Evolutionary conservation across 2,329 filamentous ascomycete genomes (phyloP), one percentile per base, ranked within the genome.

Genomic region (Juglanconis sp.): DNA sequence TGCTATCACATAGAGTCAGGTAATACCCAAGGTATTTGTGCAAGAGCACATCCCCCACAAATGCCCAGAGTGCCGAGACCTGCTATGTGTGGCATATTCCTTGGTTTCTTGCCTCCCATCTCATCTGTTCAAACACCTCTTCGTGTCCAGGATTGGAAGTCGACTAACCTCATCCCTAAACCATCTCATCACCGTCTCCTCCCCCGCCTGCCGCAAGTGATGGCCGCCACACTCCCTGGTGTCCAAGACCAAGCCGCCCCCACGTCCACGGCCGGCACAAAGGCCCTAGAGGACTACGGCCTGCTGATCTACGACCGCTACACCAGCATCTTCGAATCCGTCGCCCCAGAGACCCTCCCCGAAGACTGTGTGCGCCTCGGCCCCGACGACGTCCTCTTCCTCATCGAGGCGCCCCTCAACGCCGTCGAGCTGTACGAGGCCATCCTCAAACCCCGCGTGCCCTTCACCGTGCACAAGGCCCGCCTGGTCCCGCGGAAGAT

Each of bases 231-330:
- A 13, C 10, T 32, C 31, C 31, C 6, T 9, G 4, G 5, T 9
- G 35, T 32, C 4, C 38, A 47, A 35, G 31, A 6, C 11, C 49
- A 17, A 31, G 32, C 56, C 30, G 40, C 56, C 56, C 47, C 56
- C 8, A 24, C 40, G 56, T 48, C 56, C 32, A 53, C 35, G 4
- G 8, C 48, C 7, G 34, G 48, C 31, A n/a, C 56, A 4, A 53
- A 58, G 56, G 36, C 38, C 9, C 13, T 32, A 8, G 51, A 59
- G 17, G 50, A 53, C 57, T 54, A 44, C 17, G 57, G 57, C 30
- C 44, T 59, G 34, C 57, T 59, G 42, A 59, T 59, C 36, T 59
- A 59, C 42, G 57, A 59, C 15, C 51, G 57, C 7, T 59, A 59
- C 42, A 54, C 57, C 57, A 59, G 38, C 32, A 54, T 59, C 30